Evolutionary conservation across 306 rosid genomes (phyloP).

Genomic region (Dalbergia cultrata): DNA sequence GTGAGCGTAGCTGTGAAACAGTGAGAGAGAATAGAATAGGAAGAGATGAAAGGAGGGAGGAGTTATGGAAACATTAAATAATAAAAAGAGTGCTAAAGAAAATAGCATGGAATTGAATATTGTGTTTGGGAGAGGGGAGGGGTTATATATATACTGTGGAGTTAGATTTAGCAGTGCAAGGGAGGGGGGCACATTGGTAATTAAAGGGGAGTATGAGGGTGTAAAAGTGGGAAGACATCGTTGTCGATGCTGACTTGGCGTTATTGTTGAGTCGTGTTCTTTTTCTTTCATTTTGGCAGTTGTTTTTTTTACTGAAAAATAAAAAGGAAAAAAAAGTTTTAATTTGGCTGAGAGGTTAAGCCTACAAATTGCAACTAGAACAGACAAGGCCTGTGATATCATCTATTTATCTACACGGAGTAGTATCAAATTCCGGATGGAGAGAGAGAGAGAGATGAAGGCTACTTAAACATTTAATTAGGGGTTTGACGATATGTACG

Average conservation of each 20-base stretch:
- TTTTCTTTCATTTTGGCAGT: no score
- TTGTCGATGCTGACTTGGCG: no score
- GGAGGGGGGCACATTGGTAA: no score
- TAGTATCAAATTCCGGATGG: neutral
- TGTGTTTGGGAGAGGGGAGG: neutral
- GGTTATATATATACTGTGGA: no score
- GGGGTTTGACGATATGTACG: no score
- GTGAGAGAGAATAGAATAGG: neutral
- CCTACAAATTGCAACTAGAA: neutral
- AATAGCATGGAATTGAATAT: neutral
- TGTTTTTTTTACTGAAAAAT: no score
- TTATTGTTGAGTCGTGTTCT: no score
- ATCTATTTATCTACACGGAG: no score
- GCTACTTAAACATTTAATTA: no score
- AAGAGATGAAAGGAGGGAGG: neutral
- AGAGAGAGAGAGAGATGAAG: neutral
- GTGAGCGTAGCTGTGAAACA: neutral
- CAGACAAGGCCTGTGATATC: neutral
- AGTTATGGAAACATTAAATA: neutral
- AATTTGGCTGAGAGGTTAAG: neutral
- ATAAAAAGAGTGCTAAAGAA: neutral
- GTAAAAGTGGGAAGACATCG: no score
- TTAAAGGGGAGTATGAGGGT: no score
- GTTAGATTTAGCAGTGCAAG: no score
- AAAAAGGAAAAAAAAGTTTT: neutral